phyloP scores from a whole-genome alignment of 2,329 filamentous ascomycete species.

The Trichoderma simmonsii region DNA sequence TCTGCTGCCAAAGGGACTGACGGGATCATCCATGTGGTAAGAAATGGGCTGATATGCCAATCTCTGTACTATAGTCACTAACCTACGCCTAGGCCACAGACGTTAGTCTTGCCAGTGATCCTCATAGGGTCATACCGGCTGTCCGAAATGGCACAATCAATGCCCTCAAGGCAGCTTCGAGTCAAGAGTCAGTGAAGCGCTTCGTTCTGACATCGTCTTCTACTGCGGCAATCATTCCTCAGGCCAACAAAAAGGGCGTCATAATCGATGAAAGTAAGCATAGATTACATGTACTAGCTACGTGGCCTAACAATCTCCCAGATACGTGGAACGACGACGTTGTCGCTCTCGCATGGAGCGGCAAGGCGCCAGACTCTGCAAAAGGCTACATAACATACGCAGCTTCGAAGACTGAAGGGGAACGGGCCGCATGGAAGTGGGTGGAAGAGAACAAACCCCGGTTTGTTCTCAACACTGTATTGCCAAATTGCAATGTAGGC shows the following conservation, averaged over 20 bases:
- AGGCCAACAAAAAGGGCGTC: background rate
- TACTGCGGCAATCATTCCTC: constrained; percentile 26
- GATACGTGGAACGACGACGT: background rate
- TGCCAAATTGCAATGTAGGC: constrained; percentile 22
- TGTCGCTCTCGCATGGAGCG: background rate
- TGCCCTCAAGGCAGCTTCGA: constrained; percentile 31
- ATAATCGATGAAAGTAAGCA: background rate
- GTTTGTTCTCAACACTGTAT: constrained; percentile 28
- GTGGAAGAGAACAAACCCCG: constrained; percentile 30
- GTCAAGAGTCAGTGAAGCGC: constrained; percentile 32
- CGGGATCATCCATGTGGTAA: background rate
- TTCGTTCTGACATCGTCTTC: constrained; percentile 41
- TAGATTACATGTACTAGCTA: background rate
- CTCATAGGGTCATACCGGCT: constrained; percentile 30
- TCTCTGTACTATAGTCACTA: background rate
- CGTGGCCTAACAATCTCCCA: background rate
- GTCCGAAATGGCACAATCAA: constrained; percentile 27
- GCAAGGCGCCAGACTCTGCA: background rate
- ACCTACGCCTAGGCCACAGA: background rate
- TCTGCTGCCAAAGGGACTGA: background rate
- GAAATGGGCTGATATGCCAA: background rate
- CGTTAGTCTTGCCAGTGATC: background rate
- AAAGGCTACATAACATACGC: constrained; percentile 29
- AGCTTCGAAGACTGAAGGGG: constrained; percentile 35
- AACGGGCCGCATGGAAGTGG: constrained; percentile 37